These are phyloP conservation scores for Tylopilus plumbeoviolaceoides DNA, from an alignment of 768 basidiomycete genomes.

Conservation along the genomic window DNA sequence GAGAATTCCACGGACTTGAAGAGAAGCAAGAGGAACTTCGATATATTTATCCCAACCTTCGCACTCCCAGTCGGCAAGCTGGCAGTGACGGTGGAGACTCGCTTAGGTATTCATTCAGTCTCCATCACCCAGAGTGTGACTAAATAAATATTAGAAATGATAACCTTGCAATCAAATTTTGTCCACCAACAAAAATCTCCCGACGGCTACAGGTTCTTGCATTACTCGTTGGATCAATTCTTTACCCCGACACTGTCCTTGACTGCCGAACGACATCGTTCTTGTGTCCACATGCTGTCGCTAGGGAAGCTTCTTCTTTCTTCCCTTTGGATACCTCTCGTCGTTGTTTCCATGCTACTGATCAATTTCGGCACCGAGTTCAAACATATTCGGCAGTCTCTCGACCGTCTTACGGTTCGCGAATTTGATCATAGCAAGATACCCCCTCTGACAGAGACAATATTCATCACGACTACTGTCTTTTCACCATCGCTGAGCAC, in stretches of 20 bases:
- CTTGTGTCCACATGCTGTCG: slow-evolving; percentile 4
- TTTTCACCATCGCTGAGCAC: slow-evolving; percentile 9
- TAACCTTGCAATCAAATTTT: slow-evolving; percentile 52
- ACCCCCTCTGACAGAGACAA: slow-evolving; percentile 18
- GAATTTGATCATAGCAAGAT: slow-evolving; percentile 5
- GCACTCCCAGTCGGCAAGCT: slow-evolving; percentile 62
- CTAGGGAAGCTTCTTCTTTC: slow-evolving; percentile 13
- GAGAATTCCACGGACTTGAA: slow-evolving; percentile 23
- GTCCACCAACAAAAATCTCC: slow-evolving; percentile 41
- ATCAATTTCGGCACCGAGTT: slow-evolving; percentile 27
- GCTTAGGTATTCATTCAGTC: slow-evolving; percentile 43
- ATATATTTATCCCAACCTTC: slow-evolving; percentile 69
- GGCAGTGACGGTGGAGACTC: slow-evolving; percentile 54
- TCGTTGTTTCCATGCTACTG: slow-evolving; percentile 18
- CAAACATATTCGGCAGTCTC: slow-evolving; percentile 21
- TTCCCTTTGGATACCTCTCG: slow-evolving; percentile 15
- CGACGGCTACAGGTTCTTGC: slow-evolving; percentile 47
- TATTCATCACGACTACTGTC: slow-evolving; percentile 30
- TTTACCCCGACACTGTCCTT: slow-evolving; percentile 55
- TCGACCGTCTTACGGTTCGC: slow-evolving; percentile 18
- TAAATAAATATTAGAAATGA: slow-evolving; percentile 31
- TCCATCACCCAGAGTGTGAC: not conserved
- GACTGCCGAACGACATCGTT: slow-evolving; percentile 8
- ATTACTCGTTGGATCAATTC: slow-evolving; percentile 53
- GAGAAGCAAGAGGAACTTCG: slow-evolving; percentile 33